Percentiles rank a stretch among this genome's conserved stretches.
Conservation (phyloP, 495 filamentous ascomycete genomes). For the Talaromyces thailandensis region DNA sequence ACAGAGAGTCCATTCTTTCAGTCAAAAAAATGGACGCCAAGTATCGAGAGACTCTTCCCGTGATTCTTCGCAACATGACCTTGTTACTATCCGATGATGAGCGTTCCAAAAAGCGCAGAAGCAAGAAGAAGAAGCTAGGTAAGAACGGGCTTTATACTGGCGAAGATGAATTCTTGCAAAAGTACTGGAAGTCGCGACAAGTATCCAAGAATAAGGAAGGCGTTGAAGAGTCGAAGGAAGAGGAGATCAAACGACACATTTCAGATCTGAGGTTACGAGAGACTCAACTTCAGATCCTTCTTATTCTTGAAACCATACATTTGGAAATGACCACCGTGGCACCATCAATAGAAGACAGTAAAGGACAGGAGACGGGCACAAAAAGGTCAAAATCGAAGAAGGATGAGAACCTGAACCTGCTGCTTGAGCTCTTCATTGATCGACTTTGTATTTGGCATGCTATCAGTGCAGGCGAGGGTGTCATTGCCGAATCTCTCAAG, state of each 20-base stretch:
- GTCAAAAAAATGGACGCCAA: slow-evolving; percentile 79
- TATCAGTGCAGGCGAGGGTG: slow-evolving; percentile 44
- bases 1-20: slow-evolving; percentile 62
- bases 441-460: slow-evolving; percentile 95
- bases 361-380: slow-evolving; percentile 23
- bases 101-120: slow-evolving; percentile 46
- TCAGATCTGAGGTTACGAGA: slow-evolving; percentile 63
- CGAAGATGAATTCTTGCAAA: slow-evolving; percentile 65
- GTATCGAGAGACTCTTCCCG: slow-evolving; percentile 67
- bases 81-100: slow-evolving; percentile 55
- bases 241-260: slow-evolving; percentile 48
- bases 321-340: slow-evolving; percentile 44
- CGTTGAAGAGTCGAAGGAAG: slow-evolving; percentile 35
- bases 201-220: slow-evolving; percentile 23
- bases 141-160: slow-evolving; percentile 69
- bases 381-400: slow-evolving; percentile 40
- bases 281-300: slow-evolving; percentile 82
- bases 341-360: slow-evolving; percentile 19
- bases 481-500: slow-evolving; percentile 21
- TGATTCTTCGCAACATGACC: slow-evolving; percentile 54
- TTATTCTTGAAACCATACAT: slow-evolving; percentile 81
- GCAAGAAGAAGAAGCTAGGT: slow-evolving; percentile 61
- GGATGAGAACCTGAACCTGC: slow-evolving; percentile 45
- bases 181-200: slow-evolving; percentile 65
- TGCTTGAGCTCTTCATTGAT: slow-evolving; percentile 81